These are phyloP conservation scores for Raphanus hybrid DNA, from an alignment of 441 rosid genomes.

Conservation along the genomic window DNA sequence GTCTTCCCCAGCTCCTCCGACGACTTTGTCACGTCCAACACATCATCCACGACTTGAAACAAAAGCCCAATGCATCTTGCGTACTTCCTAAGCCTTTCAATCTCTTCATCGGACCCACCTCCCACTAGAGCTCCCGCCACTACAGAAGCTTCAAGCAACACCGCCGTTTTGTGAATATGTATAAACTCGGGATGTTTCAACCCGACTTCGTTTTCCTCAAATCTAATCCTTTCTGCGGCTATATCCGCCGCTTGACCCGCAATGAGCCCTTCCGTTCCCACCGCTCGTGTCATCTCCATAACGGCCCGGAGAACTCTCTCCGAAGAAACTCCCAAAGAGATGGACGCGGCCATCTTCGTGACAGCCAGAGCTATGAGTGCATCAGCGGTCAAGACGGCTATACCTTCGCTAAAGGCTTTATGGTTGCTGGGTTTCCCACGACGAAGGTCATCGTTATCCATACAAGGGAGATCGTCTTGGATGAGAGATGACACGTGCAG, in stretches of 20 bases:
- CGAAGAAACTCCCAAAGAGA: slow-evolving; percentile 13
- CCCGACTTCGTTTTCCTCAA: neutral
- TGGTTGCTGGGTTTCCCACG: slow-evolving; percentile 57
- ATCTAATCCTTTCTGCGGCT: slow-evolving; percentile 45
- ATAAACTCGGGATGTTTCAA: slow-evolving; percentile 47
- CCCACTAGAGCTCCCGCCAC: slow-evolving; percentile 54
- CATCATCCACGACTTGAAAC: slow-evolving; percentile 60
- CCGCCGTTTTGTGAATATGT: slow-evolving; percentile 54
- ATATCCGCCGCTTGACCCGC: slow-evolving; percentile 56
- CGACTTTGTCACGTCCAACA: slow-evolving; percentile 52
- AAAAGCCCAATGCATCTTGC: slow-evolving; percentile 51
- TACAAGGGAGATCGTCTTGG: slow-evolving; percentile 3
- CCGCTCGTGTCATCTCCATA: slow-evolving; percentile 39
- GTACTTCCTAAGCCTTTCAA: slow-evolving; percentile 47
- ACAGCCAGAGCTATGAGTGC: slow-evolving; percentile 53
- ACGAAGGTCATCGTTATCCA: slow-evolving; percentile 54
- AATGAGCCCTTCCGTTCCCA: slow-evolving; percentile 51
- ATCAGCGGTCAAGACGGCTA: slow-evolving; percentile 44
- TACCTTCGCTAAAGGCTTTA: slow-evolving; percentile 46
- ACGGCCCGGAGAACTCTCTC: slow-evolving; percentile 36
- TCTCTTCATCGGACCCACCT: slow-evolving; percentile 47
- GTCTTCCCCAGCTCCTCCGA: slow-evolving; percentile 50
- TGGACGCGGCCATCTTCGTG: slow-evolving; percentile 2
- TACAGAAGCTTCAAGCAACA: slow-evolving; percentile 49
- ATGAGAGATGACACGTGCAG: neutral